phyloP scores from a whole-genome alignment of 192 early-diverging fungal species.

The Coemansia sp. region DNA sequence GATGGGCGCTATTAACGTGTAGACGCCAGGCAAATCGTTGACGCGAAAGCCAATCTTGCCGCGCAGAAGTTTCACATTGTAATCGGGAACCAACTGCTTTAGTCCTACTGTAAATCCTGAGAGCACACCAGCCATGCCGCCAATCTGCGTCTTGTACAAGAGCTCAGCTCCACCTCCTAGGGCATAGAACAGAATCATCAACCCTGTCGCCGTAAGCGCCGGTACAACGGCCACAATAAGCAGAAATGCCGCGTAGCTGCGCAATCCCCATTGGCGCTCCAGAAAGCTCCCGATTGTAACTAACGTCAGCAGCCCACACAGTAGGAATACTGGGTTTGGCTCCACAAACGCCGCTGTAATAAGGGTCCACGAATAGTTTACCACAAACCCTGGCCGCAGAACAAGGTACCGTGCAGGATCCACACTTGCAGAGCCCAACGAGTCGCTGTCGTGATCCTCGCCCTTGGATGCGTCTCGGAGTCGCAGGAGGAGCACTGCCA shows the following conservation, averaged over 20 bases:
- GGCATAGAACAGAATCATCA: constrained; percentile 12
- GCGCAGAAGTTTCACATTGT: constrained; percentile 65
- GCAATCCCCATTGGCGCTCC: constrained; percentile 80
- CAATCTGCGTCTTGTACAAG: constrained; percentile 43
- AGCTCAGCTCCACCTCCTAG: constrained; percentile 10
- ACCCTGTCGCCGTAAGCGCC: constrained; percentile 46
- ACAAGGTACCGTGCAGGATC: constrained; percentile 41
- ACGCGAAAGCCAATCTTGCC: constrained; percentile 66
- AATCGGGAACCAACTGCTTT: constrained; percentile 88
- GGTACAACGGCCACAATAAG: constrained; percentile 49
- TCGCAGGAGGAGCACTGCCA: constrained; percentile 21
- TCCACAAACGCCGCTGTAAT: constrained; percentile 38
- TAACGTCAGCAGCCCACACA: constrained; percentile 24
- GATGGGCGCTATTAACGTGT: constrained; percentile 45
- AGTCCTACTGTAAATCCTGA: constrained; percentile 81
- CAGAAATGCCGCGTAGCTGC: constrained; percentile 72
- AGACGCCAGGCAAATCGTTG: constrained; percentile 39
- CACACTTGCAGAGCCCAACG: constrained; percentile 2
- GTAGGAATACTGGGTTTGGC: constrained; percentile 26
- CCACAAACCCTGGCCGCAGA: constrained; percentile 34
- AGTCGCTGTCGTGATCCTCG: constrained; percentile 6
- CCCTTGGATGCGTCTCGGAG: background rate
- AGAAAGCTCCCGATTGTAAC: constrained; percentile 68
- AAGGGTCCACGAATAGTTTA: constrained; percentile 50
- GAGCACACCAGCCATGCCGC: constrained; percentile 72